phyloP scores from a whole-genome alignment of 2,329 filamentous ascomycete genomes.

The Colletotrichum kahawae region DNA sequence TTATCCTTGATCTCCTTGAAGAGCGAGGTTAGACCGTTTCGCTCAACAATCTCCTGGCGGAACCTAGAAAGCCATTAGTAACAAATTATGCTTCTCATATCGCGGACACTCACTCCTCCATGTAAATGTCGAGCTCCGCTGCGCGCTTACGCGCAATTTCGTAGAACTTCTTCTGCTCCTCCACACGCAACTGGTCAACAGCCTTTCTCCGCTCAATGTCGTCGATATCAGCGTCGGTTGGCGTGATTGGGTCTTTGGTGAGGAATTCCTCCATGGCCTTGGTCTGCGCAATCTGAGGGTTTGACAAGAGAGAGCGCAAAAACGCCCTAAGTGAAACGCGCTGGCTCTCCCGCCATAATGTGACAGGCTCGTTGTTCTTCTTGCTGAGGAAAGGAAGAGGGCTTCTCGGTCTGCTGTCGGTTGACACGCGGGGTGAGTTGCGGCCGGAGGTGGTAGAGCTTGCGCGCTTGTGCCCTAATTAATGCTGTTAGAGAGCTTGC shows the following conservation, averaged over 20 bases:
- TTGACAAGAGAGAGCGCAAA: slow-evolving; percentile 83
- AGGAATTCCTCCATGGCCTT: slow-evolving; percentile 87
- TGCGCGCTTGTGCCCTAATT: slow-evolving; percentile 29
- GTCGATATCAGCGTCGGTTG: slow-evolving; percentile 81
- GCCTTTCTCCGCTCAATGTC: slow-evolving; percentile 82
- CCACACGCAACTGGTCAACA: slow-evolving; percentile 85
- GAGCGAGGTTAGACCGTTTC: slow-evolving; percentile 86
- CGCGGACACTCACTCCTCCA: slow-evolving; percentile 73
- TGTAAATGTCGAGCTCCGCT: slow-evolving; percentile 93
- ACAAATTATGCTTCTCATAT: slow-evolving; percentile 6
- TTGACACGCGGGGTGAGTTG: slow-evolving; percentile 47
- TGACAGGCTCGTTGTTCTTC: slow-evolving; percentile 31
- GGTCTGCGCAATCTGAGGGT: slow-evolving; percentile 82
- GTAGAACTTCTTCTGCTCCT: slow-evolving; percentile 94
- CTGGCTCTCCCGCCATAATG: slow-evolving; percentile 84
- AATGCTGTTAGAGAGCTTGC: slow-evolving; percentile 15
- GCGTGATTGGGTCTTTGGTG: slow-evolving; percentile 70
- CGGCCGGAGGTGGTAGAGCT: slow-evolving; percentile 40
- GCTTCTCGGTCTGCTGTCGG: slow-evolving; percentile 43
- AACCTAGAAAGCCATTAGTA: slow-evolving; percentile 49
- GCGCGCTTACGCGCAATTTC: slow-evolving; percentile 92
- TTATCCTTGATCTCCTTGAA: slow-evolving; percentile 95
- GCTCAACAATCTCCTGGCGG: slow-evolving; percentile 69
- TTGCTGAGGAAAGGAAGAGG: slow-evolving; percentile 32
- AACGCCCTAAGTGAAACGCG: slow-evolving; percentile 91